phyloP scores from a whole-genome alignment of 495 filamentous ascomycete genomes.

The Astrothelium macrocarpum region DNA sequence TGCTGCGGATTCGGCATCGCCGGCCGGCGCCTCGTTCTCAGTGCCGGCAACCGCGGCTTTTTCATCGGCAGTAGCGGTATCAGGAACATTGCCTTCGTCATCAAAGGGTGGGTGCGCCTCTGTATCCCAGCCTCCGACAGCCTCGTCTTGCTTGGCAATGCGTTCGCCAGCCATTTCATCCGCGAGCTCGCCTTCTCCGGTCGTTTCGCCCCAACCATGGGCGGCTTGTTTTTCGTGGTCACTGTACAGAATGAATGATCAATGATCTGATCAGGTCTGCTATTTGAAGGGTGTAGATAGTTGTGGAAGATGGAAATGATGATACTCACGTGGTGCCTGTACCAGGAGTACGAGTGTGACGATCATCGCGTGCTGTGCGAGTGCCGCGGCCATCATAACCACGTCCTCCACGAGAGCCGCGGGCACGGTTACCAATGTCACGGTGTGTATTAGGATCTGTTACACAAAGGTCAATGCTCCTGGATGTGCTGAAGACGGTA shows the following conservation, averaged over 20 bases:
- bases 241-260: constrained; percentile 35
- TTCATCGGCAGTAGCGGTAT: constrained; percentile 35
- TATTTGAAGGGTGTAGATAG: constrained; percentile 11
- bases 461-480: constrained; percentile 11
- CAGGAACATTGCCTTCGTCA: constrained; percentile 24
- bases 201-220: constrained; percentile 84
- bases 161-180: constrained; percentile 83
- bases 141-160: constrained; percentile 74
- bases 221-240: constrained; percentile 88
- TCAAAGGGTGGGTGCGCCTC: constrained; percentile 33
- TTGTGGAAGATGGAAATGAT: neutral
- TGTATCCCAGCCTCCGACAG: constrained; percentile 37
- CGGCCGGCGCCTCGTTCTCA: constrained; percentile 20
- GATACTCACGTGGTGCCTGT: constrained; percentile 56
- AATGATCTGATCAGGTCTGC: constrained; percentile 14
- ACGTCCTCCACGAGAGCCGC: constrained; percentile 40
- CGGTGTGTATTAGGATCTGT: constrained; percentile 21
- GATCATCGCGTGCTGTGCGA: constrained; percentile 48
- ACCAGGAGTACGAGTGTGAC: constrained; percentile 55
- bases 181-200: constrained; percentile 67
- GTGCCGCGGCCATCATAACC: constrained; percentile 44
- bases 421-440: constrained; percentile 39
- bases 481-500: constrained; percentile 38
- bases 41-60: constrained; percentile 29
- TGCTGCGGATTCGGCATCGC: constrained; percentile 70